A percentile compares a stretch with the other conserved stretches of the same genome.
phyloP scores from a whole-genome alignment of 371 early-diverging fungal species.

The Mortierella sp. region DNA sequence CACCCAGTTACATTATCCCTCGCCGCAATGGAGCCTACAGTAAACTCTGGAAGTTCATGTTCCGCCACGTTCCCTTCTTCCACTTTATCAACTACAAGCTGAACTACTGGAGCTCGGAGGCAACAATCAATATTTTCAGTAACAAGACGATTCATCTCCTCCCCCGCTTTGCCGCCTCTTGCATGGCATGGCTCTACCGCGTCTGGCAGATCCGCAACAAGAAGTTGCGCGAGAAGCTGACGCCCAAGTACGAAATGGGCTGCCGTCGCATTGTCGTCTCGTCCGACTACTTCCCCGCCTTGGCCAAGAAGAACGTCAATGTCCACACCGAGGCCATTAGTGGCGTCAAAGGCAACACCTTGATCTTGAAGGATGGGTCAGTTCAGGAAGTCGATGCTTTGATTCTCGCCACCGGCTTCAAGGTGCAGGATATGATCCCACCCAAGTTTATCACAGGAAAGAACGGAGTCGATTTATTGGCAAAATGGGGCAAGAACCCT shows the following conservation, averaged over 20 bases:
- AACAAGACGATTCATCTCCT: slow-evolving; percentile 24
- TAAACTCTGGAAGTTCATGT: slow-evolving; percentile 48
- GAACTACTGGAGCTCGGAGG: slow-evolving; percentile 40
- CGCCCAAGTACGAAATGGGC: slow-evolving; percentile 66
- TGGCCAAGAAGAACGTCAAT: slow-evolving; percentile 63
- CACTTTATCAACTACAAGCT: slow-evolving; percentile 45
- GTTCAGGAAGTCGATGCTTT: slow-evolving; percentile 66
- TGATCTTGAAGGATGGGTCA: slow-evolving; percentile 61
- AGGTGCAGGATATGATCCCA: slow-evolving; percentile 56
- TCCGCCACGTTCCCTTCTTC: slow-evolving; percentile 62
- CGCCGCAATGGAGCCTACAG: slow-evolving; percentile 47
- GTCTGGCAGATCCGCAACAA: slow-evolving; percentile 45
- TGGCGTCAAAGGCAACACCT: slow-evolving; percentile 59
- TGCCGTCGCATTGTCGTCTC: slow-evolving; percentile 73
- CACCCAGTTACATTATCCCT: slow-evolving; percentile 65
- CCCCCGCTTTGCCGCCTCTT: slow-evolving; percentile 19
- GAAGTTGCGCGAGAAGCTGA: slow-evolving; percentile 59
- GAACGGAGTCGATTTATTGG: slow-evolving; percentile 36
- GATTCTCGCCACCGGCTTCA: slow-evolving; percentile 77
- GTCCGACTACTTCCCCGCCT: slow-evolving; percentile 64
- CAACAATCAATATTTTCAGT: slow-evolving; percentile 43
- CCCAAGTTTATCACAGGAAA: slow-evolving; percentile 45
- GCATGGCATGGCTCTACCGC: slow-evolving; percentile 40
- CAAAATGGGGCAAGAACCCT: slow-evolving; percentile 32
- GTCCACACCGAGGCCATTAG: slow-evolving; percentile 61